Base-by-base conservation (phyloP, 1,139 yeast genomes). In the Blastobotrys petasosporus region DNA sequence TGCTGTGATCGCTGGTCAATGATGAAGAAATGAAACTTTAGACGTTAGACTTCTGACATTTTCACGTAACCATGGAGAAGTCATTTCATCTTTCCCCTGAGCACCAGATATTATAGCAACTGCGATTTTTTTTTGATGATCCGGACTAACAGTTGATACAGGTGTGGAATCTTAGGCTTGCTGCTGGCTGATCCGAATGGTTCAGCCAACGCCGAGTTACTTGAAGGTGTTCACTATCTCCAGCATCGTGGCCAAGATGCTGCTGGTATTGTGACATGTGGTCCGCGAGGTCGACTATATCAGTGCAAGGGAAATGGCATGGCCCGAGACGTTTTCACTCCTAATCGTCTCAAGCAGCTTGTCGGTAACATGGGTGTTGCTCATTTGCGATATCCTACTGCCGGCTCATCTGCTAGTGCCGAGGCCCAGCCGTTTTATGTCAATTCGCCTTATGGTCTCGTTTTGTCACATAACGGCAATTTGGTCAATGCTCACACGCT, bases 221-320 rank as follows among this genome's bases (percentile, higher is more conserved):
- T 87, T 52, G 98, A 92, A 66, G 97, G 96, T 15, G 85, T 94
- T 53, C 80, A 88, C 73, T 92, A 84, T 64, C 73, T 92, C 53
- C 99, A 92, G 65, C 99, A 92, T 64, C 79, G 99, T 62, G 99
- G 99, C 40, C 99, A 92, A 68, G 99, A 92, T 66, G 99, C 99
- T 10, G 97, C 97, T n/a, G 99, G 99, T 53, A 90, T 92, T 50
- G 94, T 87, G 36, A 94, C 98, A 10, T 88, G 97, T 67, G 98
- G 97, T 44, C 73, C 85, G 43, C 80, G 90, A 54, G 99, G 98
- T 54, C 76, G 98, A 50, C 76, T 94, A 49, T 90, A 87, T 70
- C 97, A 92, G 69, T 92, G 97, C 68, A 92, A 92, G 69, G 99
- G 99, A 56, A 92, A 88, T 66, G 99, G 99, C 54, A 87, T 94